These are phyloP conservation scores for Funneliformis caledonium DNA, from an alignment of 371 early-diverging fungal species.

Conservation along the genomic window DNA sequence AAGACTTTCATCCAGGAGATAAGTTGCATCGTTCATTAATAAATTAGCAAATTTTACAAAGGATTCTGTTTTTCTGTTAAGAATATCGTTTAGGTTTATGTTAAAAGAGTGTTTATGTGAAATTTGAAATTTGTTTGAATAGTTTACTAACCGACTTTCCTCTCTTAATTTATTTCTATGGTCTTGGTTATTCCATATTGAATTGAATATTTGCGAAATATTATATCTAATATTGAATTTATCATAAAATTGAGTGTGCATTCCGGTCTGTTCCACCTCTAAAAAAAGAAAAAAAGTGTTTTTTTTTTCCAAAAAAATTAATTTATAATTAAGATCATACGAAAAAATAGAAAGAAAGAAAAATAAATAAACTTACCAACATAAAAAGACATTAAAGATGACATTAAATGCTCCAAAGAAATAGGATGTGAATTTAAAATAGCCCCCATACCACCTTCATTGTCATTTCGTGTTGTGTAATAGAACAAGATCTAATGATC, in stretches of 20 bases:
- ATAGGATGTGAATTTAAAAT: slow-evolving; percentile 76
- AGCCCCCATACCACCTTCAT: slow-evolving; percentile 67
- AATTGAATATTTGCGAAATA: slow-evolving; percentile 91
- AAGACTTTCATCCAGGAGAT: slow-evolving; percentile 91
- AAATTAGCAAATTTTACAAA: slow-evolving; percentile 93
- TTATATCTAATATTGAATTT: slow-evolving; percentile 97
- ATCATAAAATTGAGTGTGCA: slow-evolving; percentile 94
- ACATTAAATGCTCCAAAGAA: slow-evolving; percentile 74
- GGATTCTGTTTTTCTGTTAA: slow-evolving; percentile 57
- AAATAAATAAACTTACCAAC: slow-evolving; percentile 62
- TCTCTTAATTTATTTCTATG: slow-evolving; percentile 62
- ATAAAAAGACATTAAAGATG: slow-evolving; percentile 86
- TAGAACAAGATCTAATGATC: slow-evolving; percentile 68
- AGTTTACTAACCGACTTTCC: slow-evolving; percentile 61
- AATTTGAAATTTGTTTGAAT: slow-evolving; percentile 10
- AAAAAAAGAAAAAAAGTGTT: not conserved
- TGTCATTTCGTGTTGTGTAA: slow-evolving; percentile 62
- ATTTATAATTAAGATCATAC: not conserved
- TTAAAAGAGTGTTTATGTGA: not conserved
- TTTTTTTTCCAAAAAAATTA: not conserved
- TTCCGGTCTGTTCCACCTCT: slow-evolving; percentile 95
- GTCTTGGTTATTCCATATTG: slow-evolving; percentile 78
- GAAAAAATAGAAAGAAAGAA: not conserved
- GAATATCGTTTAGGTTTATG: not conserved
- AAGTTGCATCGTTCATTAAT: slow-evolving; percentile 96